Evolutionary conservation across 108 stramenopile species (phyloP).

Genomic region (Seminavis robusta): DNA sequence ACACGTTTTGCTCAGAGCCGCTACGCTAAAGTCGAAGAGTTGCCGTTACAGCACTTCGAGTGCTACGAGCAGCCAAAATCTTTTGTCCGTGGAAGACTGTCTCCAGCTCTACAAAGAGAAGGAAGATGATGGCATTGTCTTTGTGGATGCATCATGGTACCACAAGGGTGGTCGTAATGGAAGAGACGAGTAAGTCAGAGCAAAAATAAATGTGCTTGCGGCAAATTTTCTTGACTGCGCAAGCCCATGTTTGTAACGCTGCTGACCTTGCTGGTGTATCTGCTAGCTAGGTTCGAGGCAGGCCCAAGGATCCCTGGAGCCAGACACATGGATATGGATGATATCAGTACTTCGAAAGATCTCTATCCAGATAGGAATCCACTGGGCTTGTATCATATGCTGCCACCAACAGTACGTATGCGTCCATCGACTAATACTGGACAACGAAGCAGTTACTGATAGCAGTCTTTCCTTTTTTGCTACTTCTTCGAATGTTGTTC

Average conservation of each 20-base stretch:
- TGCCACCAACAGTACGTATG: constrained; percentile 36
- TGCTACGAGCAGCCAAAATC: too few species aligned
- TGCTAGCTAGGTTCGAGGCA: constrained; percentile 8
- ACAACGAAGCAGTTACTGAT: background rate
- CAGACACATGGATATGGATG: constrained; percentile 64
- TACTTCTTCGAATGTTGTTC: constrained; percentile 1
- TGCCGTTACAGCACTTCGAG: too few species aligned
- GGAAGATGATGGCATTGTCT: too few species aligned
- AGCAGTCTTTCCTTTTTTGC: background rate
- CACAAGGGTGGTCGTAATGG: constrained; percentile 37
- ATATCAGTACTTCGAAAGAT: constrained; percentile 29
- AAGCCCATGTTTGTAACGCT: too few species aligned
- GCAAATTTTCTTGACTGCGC: too few species aligned
- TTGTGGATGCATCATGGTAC: constrained; percentile 51
- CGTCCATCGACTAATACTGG: constrained; percentile 12
- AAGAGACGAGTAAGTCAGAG: constrained; percentile 10
- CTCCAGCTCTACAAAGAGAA: too few species aligned
- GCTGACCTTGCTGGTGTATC: background rate
- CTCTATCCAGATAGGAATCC: constrained; percentile 23
- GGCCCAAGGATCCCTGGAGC: constrained; percentile 70
- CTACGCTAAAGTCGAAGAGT: too few species aligned
- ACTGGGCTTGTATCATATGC: constrained; percentile 11
- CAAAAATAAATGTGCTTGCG: too few species aligned
- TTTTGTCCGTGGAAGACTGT: too few species aligned
- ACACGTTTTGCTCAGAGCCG: too few species aligned